These are phyloP conservation scores for Eimeria sp. DNA, from an alignment of 169 alveolate genomes.

Conservation along the genomic window DNA sequence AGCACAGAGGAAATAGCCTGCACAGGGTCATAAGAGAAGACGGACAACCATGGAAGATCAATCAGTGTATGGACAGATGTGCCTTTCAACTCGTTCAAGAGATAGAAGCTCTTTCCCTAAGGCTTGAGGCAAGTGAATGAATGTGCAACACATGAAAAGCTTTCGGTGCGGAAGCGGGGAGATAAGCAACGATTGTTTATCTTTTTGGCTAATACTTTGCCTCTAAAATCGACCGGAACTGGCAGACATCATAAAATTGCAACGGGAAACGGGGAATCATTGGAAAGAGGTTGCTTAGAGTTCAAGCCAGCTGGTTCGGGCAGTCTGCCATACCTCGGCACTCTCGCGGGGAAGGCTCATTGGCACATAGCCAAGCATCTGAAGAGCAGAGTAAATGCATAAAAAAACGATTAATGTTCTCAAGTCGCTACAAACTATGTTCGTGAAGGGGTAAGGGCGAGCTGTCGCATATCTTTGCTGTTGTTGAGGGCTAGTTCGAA, in stretches of 20 bases:
- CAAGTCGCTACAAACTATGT: not conserved
- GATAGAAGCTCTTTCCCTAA: not conserved
- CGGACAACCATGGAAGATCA: not conserved
- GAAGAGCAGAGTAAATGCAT: not conserved
- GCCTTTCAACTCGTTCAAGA: not conserved
- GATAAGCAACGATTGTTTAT: not conserved
- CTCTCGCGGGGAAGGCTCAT: conserved; percentile 20
- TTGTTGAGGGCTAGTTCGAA: not conserved
- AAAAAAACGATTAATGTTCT: not conserved
- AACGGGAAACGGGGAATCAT: not conserved
- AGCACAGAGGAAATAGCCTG: not conserved
- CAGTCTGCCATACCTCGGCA: not conserved
- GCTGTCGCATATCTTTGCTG: not conserved
- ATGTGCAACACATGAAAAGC: not conserved
- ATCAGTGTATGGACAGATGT: not conserved
- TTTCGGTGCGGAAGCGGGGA: not conserved
- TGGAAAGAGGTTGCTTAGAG: not conserved
- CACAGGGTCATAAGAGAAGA: not conserved
- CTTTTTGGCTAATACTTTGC: not conserved
- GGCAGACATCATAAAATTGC: not conserved
- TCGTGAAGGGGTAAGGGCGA: not conserved
- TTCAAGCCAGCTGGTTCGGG: not conserved
- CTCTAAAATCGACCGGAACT: not conserved
- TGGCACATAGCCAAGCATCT: conserved; percentile 65
- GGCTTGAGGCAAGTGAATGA: not conserved